Percentiles rank a stretch among this genome's conserved stretches.
Evolutionary conservation across 495 filamentous ascomycete species (phyloP).

Genomic region (Xylaria scruposa): DNA sequence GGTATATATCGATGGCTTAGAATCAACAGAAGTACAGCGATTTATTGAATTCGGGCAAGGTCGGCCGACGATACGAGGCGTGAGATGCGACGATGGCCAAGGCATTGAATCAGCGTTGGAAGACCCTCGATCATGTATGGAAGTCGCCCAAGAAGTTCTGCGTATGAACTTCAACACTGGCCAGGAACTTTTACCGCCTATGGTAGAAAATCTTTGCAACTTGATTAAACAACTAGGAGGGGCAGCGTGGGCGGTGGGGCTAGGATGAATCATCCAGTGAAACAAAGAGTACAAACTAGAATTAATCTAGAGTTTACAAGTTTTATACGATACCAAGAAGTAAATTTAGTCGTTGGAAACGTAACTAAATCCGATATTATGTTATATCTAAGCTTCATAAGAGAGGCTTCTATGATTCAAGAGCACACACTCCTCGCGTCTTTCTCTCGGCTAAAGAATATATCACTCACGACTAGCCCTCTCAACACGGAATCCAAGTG

Average conservation of each 20-base stretch:
- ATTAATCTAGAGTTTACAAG: not conserved
- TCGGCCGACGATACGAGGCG: conserved; percentile 49
- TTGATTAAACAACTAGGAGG: conserved; percentile 61
- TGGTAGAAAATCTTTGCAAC: conserved; percentile 63
- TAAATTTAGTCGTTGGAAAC: not conserved
- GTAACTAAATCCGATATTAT: not conserved
- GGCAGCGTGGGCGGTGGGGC: conserved; percentile 45
- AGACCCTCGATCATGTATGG: conserved; percentile 55
- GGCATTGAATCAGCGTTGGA: conserved; percentile 41
- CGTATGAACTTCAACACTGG: conserved; percentile 50
- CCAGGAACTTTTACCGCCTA: conserved; percentile 43
- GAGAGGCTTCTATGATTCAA: not conserved
- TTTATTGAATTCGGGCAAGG: conserved; percentile 57
- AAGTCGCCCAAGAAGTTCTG: conserved; percentile 54
- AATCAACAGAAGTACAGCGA: conserved; percentile 50
- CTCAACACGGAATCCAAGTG: not conserved
- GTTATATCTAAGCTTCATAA: not conserved
- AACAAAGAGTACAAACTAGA: not conserved
- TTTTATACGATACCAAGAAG: not conserved
- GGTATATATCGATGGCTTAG: conserved; percentile 58
- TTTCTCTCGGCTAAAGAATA: not conserved
- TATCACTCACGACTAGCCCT: not conserved
- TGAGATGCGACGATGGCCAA: conserved; percentile 18
- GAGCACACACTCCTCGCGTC: not conserved
- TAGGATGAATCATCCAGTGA: conserved; percentile 1